Percentiles rank a stretch among this genome's conserved stretches.
Conservation (phyloP, 1,284 basidiomycete genomes). For the Ustilago loliicola region DNA sequence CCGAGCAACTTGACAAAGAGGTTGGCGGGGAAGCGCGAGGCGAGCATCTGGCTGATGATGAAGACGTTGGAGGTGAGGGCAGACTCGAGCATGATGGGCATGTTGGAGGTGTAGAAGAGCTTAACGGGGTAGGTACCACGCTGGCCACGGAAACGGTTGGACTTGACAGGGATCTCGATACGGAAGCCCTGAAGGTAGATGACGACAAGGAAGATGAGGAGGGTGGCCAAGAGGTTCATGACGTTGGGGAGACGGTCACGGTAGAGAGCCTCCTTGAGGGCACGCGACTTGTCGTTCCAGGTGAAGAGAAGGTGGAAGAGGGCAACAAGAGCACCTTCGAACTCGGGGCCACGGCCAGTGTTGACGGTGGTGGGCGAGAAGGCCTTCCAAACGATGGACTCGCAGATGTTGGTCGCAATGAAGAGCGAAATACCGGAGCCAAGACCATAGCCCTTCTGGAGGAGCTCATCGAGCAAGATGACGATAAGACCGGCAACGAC, state of each 20-base stretch:
- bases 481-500: conserved; percentile 94
- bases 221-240: conserved; percentile 95
- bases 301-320: conserved; percentile 98
- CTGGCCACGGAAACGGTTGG: conserved; percentile 94
- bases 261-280: conserved; percentile 98
- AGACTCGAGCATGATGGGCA: conserved; percentile 99
- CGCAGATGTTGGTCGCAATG: conserved; percentile 99
- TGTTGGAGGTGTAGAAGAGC: conserved; percentile 98
- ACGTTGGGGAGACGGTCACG: conserved; percentile 95
- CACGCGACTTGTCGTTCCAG: conserved; percentile 97
- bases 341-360: conserved; percentile 97
- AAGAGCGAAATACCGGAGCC: conserved; percentile 98
- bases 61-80: conserved; percentile 95
- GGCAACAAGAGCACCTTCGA: conserved; percentile 94
- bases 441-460: conserved; percentile 98
- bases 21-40: conserved; percentile 91
- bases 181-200: conserved; percentile 99
- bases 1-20: conserved; percentile 90
- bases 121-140: conserved; percentile 96
- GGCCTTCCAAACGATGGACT: conserved; percentile 99
- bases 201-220: conserved; percentile 90
- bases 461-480: conserved; percentile 96
- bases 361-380: conserved; percentile 98
- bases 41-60: conserved; percentile 91
- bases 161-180: conserved; percentile 98